These are phyloP conservation scores for Leccinum subrobustum DNA, from an alignment of 1,284 basidiomycete genomes.

Conservation along the genomic window DNA sequence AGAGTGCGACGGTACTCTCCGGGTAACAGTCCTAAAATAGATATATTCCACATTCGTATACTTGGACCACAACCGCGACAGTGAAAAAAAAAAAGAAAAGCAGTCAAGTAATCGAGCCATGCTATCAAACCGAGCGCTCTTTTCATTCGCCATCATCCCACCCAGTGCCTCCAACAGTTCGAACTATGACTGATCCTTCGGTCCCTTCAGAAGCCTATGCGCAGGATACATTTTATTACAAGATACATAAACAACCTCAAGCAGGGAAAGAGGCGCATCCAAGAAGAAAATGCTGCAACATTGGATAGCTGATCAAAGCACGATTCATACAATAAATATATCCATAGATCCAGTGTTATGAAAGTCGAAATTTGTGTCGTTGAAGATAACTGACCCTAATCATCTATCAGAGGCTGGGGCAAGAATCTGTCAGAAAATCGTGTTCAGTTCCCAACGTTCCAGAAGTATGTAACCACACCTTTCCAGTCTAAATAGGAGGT, in stretches of 20 bases:
- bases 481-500: conserved; percentile 27
- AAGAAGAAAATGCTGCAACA: conserved; percentile 2
- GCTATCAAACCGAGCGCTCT: neutral
- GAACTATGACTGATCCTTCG: neutral
- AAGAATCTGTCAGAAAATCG: neutral
- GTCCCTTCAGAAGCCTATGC: neutral
- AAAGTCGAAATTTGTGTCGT: conserved; percentile 9
- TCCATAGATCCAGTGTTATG: conserved; percentile 4
- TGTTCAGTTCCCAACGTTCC: neutral
- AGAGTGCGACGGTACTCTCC: conserved; percentile 1
- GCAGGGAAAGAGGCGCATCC: no score
- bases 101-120: neutral
- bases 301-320: conserved; percentile 6
- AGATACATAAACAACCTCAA: neutral
- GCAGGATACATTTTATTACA: neutral
- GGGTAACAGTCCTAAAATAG: conserved; percentile 19
- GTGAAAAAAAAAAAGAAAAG: no score
- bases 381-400: neutral
- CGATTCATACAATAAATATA: conserved; percentile 8
- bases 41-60: conserved; percentile 8
- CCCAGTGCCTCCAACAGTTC: no score
- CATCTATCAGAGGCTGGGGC: neutral
- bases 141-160: neutral
- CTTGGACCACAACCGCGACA: neutral
- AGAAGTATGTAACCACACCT: neutral